Conservation (phyloP, 176 grass and related monocot genomes). For the Puccinellia tenuiflora region DNA sequence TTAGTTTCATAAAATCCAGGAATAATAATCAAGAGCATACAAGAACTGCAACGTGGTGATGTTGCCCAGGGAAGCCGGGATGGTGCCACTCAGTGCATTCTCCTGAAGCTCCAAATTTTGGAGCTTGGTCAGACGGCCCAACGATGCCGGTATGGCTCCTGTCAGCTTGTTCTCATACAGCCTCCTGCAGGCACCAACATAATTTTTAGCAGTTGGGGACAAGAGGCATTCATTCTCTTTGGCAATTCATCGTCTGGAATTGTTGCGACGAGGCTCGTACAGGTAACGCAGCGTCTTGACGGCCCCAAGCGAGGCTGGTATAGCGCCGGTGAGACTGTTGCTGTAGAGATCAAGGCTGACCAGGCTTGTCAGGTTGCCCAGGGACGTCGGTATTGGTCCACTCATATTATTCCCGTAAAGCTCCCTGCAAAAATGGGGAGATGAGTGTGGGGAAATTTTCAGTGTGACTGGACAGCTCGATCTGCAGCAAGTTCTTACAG, state of each 20-base stretch:
- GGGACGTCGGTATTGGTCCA: conserved; percentile 19
- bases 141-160: neutral
- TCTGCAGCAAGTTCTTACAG: conserved; percentile 24
- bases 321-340: neutral
- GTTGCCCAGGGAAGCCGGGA: conserved; percentile 28
- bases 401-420: conserved; percentile 10
- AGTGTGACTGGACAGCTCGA: neutral
- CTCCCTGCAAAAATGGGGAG: conserved; percentile 4
- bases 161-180: conserved; percentile 22
- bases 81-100: conserved; percentile 7
- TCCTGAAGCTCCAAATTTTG: conserved; percentile 6
- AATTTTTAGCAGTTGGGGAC: neutral
- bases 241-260: neutral
- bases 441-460: neutral
- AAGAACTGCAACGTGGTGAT: conserved; percentile 16
- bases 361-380: conserved; percentile 23
- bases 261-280: neutral
- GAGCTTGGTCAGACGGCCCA: conserved; percentile 27
- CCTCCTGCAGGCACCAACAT: conserved; percentile 3
- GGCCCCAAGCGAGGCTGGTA: conserved; percentile 4
- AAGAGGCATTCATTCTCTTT: too few species aligned
- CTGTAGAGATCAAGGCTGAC: conserved; percentile 22
- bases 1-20: neutral
- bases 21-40: conserved; percentile 2
- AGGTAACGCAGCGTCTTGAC: neutral